Evolutionary conservation across 1,284 basidiomycete species (phyloP).

Genomic region (Ganoderma resinaceum): DNA sequence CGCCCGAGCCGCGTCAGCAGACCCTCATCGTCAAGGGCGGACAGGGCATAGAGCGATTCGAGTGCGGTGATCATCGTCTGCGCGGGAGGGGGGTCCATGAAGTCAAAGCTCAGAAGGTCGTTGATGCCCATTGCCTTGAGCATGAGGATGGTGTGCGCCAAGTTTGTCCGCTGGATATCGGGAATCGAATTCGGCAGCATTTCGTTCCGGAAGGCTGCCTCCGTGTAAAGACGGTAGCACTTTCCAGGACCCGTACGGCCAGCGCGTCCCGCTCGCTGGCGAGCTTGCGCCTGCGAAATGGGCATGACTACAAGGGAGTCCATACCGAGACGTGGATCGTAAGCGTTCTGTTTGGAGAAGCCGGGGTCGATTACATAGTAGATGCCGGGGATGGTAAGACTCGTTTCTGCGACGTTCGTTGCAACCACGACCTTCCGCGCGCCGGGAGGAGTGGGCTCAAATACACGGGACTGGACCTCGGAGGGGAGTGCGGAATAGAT

Average conservation of each 20-base stretch:
- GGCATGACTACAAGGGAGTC: constrained; percentile 99
- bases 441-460: constrained; percentile 97
- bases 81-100: constrained; percentile 98
- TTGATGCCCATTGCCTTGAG: constrained; percentile 99
- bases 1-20: constrained; percentile 92
- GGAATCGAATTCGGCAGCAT: constrained; percentile 99
- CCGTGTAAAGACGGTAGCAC: constrained; percentile 97
- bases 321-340: constrained; percentile 97
- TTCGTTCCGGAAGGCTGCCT: constrained; percentile 97
- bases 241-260: constrained; percentile 98
- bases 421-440: constrained; percentile 98
- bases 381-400: constrained; percentile 97
- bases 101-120: constrained; percentile 97
- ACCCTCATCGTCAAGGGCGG: constrained; percentile 97
- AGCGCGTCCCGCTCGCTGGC: constrained; percentile 94
- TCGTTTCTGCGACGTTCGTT: constrained; percentile 99
- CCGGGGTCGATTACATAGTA: constrained; percentile 99
- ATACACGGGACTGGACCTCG: constrained; percentile 97
- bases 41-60: constrained; percentile 93
- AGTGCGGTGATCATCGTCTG: constrained; percentile 96
- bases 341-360: constrained; percentile 99
- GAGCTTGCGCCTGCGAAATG: constrained; percentile 97
- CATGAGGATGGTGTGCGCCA: constrained; percentile 92
- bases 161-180: constrained; percentile 96
- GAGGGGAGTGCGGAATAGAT: constrained; percentile 98